Percentiles rank a stretch among this genome's conserved stretches.
Conservation (phyloP, 208 protist genomes). For the Leptomonas seymouri region DNA sequence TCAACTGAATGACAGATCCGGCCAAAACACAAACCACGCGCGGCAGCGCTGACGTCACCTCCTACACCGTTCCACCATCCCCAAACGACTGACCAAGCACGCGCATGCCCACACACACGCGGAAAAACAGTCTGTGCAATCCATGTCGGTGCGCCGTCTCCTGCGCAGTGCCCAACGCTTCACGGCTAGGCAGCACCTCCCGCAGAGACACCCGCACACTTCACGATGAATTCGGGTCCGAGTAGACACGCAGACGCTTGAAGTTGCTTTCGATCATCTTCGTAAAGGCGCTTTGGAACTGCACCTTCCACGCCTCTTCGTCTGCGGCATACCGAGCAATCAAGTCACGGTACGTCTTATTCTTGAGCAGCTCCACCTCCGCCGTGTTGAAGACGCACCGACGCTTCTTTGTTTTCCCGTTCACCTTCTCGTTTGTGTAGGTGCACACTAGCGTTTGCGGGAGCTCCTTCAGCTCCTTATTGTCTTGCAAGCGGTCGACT, state of each 20-base stretch:
- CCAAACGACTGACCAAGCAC: too few relatives aligned
- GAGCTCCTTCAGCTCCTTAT: slow-evolving; percentile 60
- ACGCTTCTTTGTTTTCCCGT: slow-evolving; percentile 22
- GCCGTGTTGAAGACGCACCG: slow-evolving; percentile 67
- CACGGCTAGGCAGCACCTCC: too few relatives aligned
- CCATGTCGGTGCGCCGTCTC: too few relatives aligned
- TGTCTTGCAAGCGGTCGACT: slow-evolving; percentile 72
- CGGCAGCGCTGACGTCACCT: too few relatives aligned
- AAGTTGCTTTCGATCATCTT: slow-evolving; percentile 90
- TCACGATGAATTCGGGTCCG: slow-evolving; percentile 35
- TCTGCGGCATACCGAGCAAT: slow-evolving; percentile 63
- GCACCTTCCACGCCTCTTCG: slow-evolving; percentile 55
- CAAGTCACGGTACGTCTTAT: slow-evolving; percentile 56
- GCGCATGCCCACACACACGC: too few relatives aligned
- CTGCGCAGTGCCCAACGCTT: too few relatives aligned
- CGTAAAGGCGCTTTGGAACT: slow-evolving; percentile 71
- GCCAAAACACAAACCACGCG: too few relatives aligned
- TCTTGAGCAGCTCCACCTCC: slow-evolving; percentile 68
- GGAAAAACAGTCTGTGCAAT: too few relatives aligned
- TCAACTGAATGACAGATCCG: too few relatives aligned
- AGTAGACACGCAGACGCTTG: slow-evolving; percentile 69
- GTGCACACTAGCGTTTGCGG: slow-evolving; percentile 62
- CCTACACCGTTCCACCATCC: too few relatives aligned
- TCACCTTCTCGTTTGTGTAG: slow-evolving; percentile 40
- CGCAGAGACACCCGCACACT: too few relatives aligned